phyloP scores from a whole-genome alignment of 257 asterid genomes.

The Solanum megistacrolobum region DNA sequence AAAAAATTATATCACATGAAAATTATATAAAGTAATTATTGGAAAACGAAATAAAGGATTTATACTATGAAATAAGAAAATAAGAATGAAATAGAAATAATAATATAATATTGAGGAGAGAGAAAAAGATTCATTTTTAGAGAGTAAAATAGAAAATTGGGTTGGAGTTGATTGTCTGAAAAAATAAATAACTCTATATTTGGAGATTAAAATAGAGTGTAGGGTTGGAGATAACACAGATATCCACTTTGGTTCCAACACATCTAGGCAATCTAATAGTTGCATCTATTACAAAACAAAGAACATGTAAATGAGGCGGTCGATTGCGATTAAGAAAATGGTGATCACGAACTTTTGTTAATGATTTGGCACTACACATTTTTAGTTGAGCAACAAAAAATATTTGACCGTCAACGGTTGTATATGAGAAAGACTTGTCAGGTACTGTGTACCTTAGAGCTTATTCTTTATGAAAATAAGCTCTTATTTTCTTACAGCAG shows the following conservation, averaged over 20 bases:
- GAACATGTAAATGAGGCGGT: conserved; percentile 18
- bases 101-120: too few relatives aligned
- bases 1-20: too few relatives aligned
- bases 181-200: too few relatives aligned
- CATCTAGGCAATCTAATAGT: background rate
- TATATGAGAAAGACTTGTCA: conserved; percentile 73
- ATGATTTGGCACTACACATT: conserved; percentile 95
- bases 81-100: too few relatives aligned
- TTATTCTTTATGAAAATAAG: conserved; percentile 78
- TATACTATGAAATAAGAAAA: too few relatives aligned
- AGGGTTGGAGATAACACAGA: background rate
- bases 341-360: conserved; percentile 88
- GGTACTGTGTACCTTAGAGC: conserved; percentile 80
- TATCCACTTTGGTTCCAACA: background rate
- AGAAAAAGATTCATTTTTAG: too few relatives aligned
- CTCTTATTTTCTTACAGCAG: conserved; percentile 69
- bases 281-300: background rate
- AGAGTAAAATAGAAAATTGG: too few relatives aligned
- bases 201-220: too few relatives aligned
- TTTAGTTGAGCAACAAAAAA: conserved; percentile 86
- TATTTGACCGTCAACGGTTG: conserved; percentile 78
- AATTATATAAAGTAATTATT: too few relatives aligned
- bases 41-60: too few relatives aligned
- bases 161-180: too few relatives aligned
- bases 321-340: conserved; percentile 79